A percentile compares a stretch with the other conserved stretches of the same genome.
phyloP scores from a whole-genome alignment of 805 yeast species.

The Candida succiphila region DNA sequence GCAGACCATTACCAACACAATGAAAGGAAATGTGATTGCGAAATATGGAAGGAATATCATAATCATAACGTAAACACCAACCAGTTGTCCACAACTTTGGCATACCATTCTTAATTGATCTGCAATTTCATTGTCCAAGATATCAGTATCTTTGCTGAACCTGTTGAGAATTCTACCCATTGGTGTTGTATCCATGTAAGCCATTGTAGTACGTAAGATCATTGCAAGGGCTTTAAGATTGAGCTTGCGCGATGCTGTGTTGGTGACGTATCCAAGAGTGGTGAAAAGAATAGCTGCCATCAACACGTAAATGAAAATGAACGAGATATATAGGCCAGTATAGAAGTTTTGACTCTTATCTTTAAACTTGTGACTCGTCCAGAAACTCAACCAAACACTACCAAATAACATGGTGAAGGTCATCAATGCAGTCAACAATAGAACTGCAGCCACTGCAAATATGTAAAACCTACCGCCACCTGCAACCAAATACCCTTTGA shows the following conservation, averaged over 20 bases:
- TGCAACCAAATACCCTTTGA: constrained; percentile 36
- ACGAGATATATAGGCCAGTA: constrained; percentile 63
- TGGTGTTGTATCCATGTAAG: constrained; percentile 78
- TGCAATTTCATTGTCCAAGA: constrained; percentile 68
- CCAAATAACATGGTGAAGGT: constrained; percentile 47
- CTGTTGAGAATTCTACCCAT: constrained; percentile 79
- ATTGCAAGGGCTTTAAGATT: constrained; percentile 52
- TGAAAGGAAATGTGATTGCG: constrained; percentile 44
- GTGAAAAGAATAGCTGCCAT: constrained; percentile 33
- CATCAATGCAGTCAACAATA: constrained; percentile 20
- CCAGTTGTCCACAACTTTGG: constrained; percentile 31
- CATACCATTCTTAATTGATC: constrained; percentile 58
- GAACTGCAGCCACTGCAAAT: constrained; percentile 15
- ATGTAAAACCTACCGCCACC: constrained; percentile 43
- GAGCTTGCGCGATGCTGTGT: constrained; percentile 42
- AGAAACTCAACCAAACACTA: constrained; percentile 74
- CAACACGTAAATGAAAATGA: constrained; percentile 39
- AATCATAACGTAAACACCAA: constrained; percentile 27
- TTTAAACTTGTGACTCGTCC: constrained; percentile 50
- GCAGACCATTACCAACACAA: constrained; percentile 28
- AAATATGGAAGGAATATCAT: constrained; percentile 44
- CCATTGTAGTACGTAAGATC: constrained; percentile 72
- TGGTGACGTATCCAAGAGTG: constrained; percentile 38
- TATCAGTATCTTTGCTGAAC: constrained; percentile 82
- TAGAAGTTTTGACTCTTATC: constrained; percentile 39